Conservation (phyloP, 83 land plant genomes). For the Picea abies region DNA sequence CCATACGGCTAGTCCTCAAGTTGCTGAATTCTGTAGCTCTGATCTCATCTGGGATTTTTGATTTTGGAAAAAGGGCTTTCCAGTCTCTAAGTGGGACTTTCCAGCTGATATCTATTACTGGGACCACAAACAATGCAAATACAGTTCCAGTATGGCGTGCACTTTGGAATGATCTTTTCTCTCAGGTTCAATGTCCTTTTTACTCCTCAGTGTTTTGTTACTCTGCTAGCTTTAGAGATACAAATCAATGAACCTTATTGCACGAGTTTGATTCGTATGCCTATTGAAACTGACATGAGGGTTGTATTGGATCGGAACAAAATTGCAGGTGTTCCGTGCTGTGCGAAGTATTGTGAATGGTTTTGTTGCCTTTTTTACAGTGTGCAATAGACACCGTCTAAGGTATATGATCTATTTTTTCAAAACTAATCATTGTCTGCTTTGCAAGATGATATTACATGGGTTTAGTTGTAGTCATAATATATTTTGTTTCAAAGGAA, state of each 20-base stretch:
- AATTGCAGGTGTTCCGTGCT: constrained; percentile 84
- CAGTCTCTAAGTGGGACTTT: constrained; percentile 29
- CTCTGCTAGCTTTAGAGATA: background rate
- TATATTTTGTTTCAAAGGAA: background rate
- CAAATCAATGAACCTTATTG: background rate
- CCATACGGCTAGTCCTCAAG: constrained; percentile 41
- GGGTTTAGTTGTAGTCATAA: background rate
- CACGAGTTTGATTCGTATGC: background rate
- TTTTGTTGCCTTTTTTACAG: constrained; percentile 81
- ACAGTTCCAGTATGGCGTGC: constrained; percentile 78
- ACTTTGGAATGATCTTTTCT: constrained; percentile 94
- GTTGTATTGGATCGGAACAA: constrained; percentile 9
- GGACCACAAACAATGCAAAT: constrained; percentile 38
- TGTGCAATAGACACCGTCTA: constrained; percentile 90
- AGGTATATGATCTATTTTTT: constrained; percentile 45
- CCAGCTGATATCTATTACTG: constrained; percentile 48
- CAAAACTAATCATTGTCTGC: background rate
- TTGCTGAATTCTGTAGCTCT: constrained; percentile 33
- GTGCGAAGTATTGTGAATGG: constrained; percentile 81
- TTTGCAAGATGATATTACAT: background rate
- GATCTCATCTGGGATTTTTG: constrained; percentile 26
- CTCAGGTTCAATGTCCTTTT: constrained; percentile 58
- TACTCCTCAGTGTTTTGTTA: background rate
- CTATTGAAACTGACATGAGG: background rate
- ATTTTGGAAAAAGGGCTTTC: constrained; percentile 35